Conservation (phyloP, 257 asterid genomes). For the Solanum commersonii region DNA sequence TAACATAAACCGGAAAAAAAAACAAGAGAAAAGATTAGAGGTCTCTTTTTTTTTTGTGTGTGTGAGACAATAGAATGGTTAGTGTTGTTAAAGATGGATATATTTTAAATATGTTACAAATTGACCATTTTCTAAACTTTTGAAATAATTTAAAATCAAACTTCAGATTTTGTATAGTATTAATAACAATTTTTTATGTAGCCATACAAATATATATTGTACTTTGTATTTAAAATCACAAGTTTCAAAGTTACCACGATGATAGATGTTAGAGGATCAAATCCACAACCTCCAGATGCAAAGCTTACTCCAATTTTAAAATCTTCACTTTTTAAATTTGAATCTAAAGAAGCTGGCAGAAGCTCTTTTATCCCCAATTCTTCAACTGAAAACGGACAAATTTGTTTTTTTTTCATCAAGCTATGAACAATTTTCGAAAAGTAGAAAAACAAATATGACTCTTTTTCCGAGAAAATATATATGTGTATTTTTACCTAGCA, state of each 20-base stretch:
- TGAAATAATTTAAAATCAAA: no score
- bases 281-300: constrained; percentile 82
- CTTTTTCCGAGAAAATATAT: no score
- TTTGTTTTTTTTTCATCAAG: background rate
- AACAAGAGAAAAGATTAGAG: no score
- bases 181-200: background rate
- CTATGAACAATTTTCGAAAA: no score
- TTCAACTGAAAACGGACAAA: constrained; percentile 30
- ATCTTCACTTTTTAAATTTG: constrained; percentile 35
- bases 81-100: no score
- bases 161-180: no score
- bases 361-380: constrained; percentile 38
- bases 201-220: background rate
- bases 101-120: no score
- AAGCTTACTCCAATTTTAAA: constrained; percentile 67
- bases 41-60: no score
- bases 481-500: constrained; percentile 31
- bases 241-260: constrained; percentile 13
- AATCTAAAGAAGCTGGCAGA: constrained; percentile 63
- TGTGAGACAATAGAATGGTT: no score
- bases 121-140: no score
- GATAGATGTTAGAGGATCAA: constrained; percentile 39
- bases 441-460: no score
- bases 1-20: background rate
- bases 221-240: background rate